Percentiles rank a stretch among this genome's conserved stretches.
These are phyloP conservation scores for Babesia sp. DNA, from an alignment of 169 alveolate genomes.

Conservation along the genomic window DNA sequence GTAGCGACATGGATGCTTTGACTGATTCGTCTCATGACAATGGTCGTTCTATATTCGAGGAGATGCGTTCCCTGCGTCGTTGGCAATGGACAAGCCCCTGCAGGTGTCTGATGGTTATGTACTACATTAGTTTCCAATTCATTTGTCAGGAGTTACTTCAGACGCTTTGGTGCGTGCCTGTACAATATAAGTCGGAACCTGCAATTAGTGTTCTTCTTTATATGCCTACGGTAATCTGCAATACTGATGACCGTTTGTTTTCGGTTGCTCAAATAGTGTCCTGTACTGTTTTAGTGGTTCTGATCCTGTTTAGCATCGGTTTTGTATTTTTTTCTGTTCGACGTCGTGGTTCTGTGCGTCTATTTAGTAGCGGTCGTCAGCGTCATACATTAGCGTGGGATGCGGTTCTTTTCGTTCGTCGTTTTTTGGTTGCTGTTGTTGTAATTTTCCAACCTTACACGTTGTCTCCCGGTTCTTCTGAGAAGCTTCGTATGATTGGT, in stretches of 20 bases:
- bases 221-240: constrained; percentile 71
- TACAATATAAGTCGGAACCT: constrained; percentile 62
- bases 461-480: constrained; percentile 27
- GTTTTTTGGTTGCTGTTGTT: constrained; percentile 30
- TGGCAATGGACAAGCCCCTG: neutral
- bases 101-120: constrained; percentile 15
- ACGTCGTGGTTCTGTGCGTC: neutral
- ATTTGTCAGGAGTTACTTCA: constrained; percentile 69
- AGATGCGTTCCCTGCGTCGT: neutral
- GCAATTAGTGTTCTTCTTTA: constrained; percentile 65
- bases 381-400: constrained; percentile 55
- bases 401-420: constrained; percentile 21
- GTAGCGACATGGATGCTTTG: neutral
- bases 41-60: neutral
- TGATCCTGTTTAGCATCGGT: constrained; percentile 14
- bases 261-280: constrained; percentile 36
- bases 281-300: constrained; percentile 9
- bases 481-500: constrained; percentile 36
- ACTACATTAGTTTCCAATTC: constrained; percentile 70
- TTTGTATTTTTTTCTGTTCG: neutral
- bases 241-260: constrained; percentile 52
- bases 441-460: constrained; percentile 36
- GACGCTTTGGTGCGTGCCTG: constrained; percentile 74
- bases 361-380: constrained; percentile 52
- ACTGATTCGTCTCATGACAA: neutral